Base-by-base conservation (phyloP, 2,329 filamentous ascomycete species). In the Dryadomyces quercivorus region DNA sequence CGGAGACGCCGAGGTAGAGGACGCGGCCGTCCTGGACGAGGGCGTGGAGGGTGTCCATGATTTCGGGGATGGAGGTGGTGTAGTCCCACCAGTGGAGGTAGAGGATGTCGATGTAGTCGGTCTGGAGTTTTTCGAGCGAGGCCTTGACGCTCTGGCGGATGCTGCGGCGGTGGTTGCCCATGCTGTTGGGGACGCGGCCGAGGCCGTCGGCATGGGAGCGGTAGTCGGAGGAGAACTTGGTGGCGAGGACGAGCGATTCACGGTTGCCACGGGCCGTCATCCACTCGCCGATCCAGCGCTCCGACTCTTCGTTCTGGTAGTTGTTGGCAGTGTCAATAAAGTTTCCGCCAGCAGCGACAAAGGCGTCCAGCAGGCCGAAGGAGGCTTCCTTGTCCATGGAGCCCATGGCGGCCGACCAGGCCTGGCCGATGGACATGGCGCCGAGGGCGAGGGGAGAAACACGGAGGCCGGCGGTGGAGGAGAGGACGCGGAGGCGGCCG, bases 261-360 rank as follows among this genome's bases (percentile, higher is more conserved):
- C 81, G 73, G 59, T 75, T 76, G 10, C 67, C 62, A n/a, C 73
- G 71, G 2, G 60, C 52, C 0, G 63, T 53, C 69, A 81, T 74
- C 76, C 77, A 84, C 59, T 81, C 76, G 18, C 80, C 80, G 18
- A 84, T 62, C 73, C 74, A 80, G 13, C 55, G 61, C 59, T 83
- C 80, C 0, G 77, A 81, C 61, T 83, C 67, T 52, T 77, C 78
- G 56, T 74, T 60, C 60, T 82, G 76, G 65, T 83, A 84, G 59
- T 71, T 72, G 67, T 76, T 79, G 60, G 77, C 67, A 0, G 80
- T 85, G 64, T 86, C 83, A 63, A 86, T 82, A 64, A 86, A 84
- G 67, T 86, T 86, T 15, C 83, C 82, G 4, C 82, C 82, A 0
- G 73, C 59, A 13, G 55, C 56, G 44, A 55, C 58, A 46, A 56